Evolutionary conservation across 108 stramenopile species (phyloP).

Genomic region (Nitzschia palea): DNA sequence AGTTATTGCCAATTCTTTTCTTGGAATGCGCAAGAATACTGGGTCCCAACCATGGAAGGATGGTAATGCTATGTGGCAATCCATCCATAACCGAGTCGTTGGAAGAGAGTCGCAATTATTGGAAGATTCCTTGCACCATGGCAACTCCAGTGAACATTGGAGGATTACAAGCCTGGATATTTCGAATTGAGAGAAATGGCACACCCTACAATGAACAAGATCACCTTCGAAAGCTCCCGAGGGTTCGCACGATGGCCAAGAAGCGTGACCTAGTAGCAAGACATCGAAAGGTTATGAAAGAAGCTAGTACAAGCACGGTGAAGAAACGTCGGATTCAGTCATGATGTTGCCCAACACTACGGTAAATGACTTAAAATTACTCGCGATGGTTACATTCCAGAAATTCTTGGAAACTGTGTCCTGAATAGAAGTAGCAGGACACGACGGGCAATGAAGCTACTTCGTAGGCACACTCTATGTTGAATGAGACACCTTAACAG

Average conservation of each 20-base stretch:
- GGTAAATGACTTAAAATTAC: no score
- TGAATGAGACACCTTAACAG: no score
- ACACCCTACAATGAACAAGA: neutral
- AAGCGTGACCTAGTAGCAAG: constrained; percentile 12
- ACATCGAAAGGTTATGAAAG: constrained; percentile 12
- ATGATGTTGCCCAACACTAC: no score
- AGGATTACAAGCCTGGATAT: constrained; percentile 60
- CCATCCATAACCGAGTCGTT: constrained; percentile 3
- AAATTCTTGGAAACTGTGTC: no score
- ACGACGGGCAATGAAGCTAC: no score
- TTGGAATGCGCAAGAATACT: constrained; percentile 58
- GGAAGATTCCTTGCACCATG: constrained; percentile 41
- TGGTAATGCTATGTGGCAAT: constrained; percentile 52
- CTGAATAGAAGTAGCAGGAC: no score
- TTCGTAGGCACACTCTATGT: no score
- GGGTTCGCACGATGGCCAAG: constrained; percentile 14
- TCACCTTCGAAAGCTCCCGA: constrained; percentile 9
- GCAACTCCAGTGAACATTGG: constrained; percentile 68
- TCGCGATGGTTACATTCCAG: no score
- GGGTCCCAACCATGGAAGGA: constrained; percentile 38
- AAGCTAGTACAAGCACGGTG: neutral
- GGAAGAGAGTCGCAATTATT: neutral
- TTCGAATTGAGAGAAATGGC: constrained; percentile 32
- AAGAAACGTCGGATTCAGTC: constrained; percentile 13
- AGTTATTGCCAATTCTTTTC: constrained; percentile 52